phyloP scores from a whole-genome alignment of 495 filamentous ascomycete species.

The Aspergillus affinis region DNA sequence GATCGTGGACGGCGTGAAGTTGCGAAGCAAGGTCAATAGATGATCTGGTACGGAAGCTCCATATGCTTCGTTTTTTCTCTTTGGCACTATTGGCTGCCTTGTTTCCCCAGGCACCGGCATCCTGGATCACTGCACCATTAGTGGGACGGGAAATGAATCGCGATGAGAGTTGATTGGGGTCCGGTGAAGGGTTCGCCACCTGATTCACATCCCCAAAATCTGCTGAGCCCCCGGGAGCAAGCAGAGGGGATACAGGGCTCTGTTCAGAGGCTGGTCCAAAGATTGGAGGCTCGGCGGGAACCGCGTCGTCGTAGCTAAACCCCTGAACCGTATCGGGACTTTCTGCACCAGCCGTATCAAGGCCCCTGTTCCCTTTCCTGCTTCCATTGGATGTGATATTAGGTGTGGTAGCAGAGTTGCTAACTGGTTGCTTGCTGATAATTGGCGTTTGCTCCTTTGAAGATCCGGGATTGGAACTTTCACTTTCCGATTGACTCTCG shows the following conservation, averaged over 20 bases:
- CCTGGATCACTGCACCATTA: constrained; percentile 82
- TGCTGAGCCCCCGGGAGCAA: constrained; percentile 26
- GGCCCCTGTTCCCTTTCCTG: constrained; percentile 49
- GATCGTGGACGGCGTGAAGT: constrained; percentile 37
- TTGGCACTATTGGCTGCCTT: constrained; percentile 56
- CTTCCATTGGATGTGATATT: constrained; percentile 27
- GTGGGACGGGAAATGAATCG: constrained; percentile 84
- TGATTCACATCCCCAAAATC: constrained; percentile 30
- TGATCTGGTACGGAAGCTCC: constrained; percentile 76
- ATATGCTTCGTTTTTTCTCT: constrained; percentile 92
- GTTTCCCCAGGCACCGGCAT: constrained; percentile 84
- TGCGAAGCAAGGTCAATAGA: constrained; percentile 56
- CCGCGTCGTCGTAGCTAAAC: constrained; percentile 81
- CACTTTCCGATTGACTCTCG: constrained; percentile 62
- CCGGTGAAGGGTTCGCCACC: constrained; percentile 15
- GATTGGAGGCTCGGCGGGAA: constrained; percentile 68
- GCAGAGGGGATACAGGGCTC: constrained; percentile 33
- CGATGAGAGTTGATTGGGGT: constrained; percentile 36
- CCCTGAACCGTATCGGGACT: constrained; percentile 62
- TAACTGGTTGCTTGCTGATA: constrained; percentile 17
- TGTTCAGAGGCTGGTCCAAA: constrained; percentile 53
- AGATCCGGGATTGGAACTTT: constrained; percentile 25
- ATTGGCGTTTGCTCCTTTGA: constrained; percentile 25
- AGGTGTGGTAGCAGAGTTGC: constrained; percentile 23
- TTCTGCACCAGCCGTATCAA: constrained; percentile 42